A percentile compares a stretch with the other conserved stretches of the same genome.
phyloP scores from a whole-genome alignment of 371 early-diverging fungal species.

The Choanephora cucurbitarum region DNA sequence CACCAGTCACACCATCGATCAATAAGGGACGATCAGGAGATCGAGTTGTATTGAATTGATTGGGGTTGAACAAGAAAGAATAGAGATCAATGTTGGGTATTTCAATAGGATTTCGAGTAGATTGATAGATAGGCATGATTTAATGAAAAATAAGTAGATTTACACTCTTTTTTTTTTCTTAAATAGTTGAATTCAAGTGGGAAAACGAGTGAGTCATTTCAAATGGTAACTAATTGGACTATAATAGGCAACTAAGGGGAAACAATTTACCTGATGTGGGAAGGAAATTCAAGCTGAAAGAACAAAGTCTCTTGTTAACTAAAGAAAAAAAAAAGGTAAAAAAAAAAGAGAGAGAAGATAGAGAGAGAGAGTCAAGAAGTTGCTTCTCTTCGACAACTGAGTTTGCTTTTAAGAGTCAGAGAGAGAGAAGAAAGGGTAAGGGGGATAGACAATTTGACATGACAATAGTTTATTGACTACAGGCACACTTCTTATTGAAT shows the following conservation, averaged over 20 bases:
- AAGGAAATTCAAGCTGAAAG: background rate
- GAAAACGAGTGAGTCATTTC: background rate
- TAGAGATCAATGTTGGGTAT: slow-evolving; percentile 70
- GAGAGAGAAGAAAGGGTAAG: no score
- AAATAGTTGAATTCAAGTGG: background rate
- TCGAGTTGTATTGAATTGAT: slow-evolving; percentile 30
- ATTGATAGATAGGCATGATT: slow-evolving; percentile 17
- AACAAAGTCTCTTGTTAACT: background rate
- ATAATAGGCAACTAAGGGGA: background rate
- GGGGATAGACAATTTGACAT: no score
- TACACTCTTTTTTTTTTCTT: no score
- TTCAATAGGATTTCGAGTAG: slow-evolving; percentile 19
- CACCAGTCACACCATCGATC: slow-evolving; percentile 61
- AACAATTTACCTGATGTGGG: background rate
- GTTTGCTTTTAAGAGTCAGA: background rate
- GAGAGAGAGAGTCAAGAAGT: background rate
- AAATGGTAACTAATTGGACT: background rate
- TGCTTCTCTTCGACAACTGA: background rate
- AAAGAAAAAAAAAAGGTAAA: background rate
- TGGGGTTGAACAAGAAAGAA: slow-evolving; percentile 56
- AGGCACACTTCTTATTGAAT: no score
- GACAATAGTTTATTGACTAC: no score
- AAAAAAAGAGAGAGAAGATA: background rate
- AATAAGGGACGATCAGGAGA: slow-evolving; percentile 41
- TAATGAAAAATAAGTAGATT: no score